phyloP scores from a whole-genome alignment of 2,329 filamentous ascomycete species.

The Fusarium albosuccineum region DNA sequence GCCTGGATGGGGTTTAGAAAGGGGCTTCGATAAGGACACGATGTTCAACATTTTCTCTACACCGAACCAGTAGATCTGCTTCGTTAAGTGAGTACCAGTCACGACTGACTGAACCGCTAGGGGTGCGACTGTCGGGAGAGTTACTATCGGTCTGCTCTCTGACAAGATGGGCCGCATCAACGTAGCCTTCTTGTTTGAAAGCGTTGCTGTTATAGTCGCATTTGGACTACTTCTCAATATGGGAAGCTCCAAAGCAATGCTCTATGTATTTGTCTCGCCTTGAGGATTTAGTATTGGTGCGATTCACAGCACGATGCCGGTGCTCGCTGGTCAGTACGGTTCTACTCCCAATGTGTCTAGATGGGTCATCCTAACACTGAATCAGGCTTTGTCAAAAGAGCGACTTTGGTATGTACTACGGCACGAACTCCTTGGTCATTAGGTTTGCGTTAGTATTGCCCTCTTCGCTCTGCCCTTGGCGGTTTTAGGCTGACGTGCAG shows the following conservation, averaged over 20 bases:
- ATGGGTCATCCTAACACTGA: neutral
- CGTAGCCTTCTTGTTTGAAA: conserved; percentile 11
- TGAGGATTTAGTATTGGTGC: conserved; percentile 19
- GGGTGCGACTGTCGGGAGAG: conserved; percentile 9
- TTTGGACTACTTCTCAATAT: conserved; percentile 21
- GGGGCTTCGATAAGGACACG: conserved; percentile 2
- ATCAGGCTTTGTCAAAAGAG: conserved; percentile 9
- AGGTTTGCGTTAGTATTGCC: conserved; percentile 19
- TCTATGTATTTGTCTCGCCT: conserved; percentile 13
- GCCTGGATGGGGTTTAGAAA: conserved; percentile 11
- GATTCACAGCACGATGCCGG: conserved; percentile 13
- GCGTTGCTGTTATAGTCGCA: conserved; percentile 1
- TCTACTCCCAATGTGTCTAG: no score
- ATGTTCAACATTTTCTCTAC: conserved; percentile 20
- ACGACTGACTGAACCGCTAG: neutral
- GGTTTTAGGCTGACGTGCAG: neutral
- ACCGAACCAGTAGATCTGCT: conserved; percentile 16
- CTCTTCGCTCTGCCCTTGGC: no score
- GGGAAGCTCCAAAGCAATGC: neutral
- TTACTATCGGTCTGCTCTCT: conserved; percentile 4
- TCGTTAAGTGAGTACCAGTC: neutral
- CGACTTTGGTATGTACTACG: conserved; percentile 20
- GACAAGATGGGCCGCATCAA: conserved; percentile 25
- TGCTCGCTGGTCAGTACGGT: conserved; percentile 18
- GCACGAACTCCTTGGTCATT: conserved; percentile 9